These are phyloP conservation scores for Cyclotella atomus DNA, from an alignment of 108 stramenopile species.

Conservation along the genomic window DNA sequence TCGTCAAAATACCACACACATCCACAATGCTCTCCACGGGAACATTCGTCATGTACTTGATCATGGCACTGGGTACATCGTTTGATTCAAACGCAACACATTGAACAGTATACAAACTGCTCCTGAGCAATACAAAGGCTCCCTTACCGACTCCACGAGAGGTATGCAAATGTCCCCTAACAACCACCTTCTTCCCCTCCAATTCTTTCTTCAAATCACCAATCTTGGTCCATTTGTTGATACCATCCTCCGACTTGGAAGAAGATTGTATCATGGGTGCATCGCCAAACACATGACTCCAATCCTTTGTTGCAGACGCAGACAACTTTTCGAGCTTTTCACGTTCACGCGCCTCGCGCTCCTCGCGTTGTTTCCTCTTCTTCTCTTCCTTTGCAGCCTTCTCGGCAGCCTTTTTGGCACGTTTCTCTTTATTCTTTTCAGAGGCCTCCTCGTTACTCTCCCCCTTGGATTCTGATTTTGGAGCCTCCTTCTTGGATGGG, in stretches of 20 bases:
- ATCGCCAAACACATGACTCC: slow-evolving; percentile 84
- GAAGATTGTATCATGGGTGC: slow-evolving; percentile 80
- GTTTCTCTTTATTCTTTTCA: slow-evolving; percentile 84
- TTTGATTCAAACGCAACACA: slow-evolving; percentile 86
- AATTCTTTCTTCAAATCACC: slow-evolving; percentile 72
- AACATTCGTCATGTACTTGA: slow-evolving; percentile 92
- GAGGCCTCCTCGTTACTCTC: slow-evolving; percentile 59
- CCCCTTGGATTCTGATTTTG: slow-evolving; percentile 32
- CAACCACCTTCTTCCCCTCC: slow-evolving; percentile 80
- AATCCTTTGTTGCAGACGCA: slow-evolving; percentile 75
- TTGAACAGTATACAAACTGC: slow-evolving; percentile 92
- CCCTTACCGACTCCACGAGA: slow-evolving; percentile 92
- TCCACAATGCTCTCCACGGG: slow-evolving; percentile 96
- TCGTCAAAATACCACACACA: slow-evolving; percentile 80
- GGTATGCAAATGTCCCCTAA: slow-evolving; percentile 90
- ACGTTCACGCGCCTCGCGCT: slow-evolving; percentile 76
- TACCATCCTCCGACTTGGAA: slow-evolving; percentile 44
- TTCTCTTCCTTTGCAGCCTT: slow-evolving; percentile 90
- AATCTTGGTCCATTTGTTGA: slow-evolving; percentile 81
- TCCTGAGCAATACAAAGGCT: slow-evolving; percentile 94
- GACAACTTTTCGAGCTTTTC: slow-evolving; percentile 85
- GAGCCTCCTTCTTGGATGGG: slow-evolving; percentile 39
- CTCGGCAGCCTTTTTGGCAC: slow-evolving; percentile 78
- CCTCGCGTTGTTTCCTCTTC: slow-evolving; percentile 81
- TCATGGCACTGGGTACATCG: slow-evolving; percentile 84